Base-by-base conservation (phyloP, 257 asterid species). In the Ballota nigra region DNA sequence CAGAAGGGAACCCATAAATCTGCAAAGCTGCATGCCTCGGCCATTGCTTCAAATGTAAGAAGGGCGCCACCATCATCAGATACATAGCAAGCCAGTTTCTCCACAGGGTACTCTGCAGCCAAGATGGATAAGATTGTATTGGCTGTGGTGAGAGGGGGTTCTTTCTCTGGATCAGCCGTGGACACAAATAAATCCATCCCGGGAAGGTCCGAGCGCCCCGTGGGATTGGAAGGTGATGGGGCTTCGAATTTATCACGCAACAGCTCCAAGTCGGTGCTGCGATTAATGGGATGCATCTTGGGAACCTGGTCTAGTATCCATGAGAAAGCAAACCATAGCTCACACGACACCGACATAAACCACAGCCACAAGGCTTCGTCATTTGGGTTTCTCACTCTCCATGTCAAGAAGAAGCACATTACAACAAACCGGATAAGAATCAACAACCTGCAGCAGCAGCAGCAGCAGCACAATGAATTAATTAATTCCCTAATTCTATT, bases 1-100 rank as follows among this genome's bases (percentile, higher is more conserved):
- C 92, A 87, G 22, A 87, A 87, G 0, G 92, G 92, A 5, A 87
- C 92, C 92, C 92, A 87, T 16, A 83, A 19, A 67, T 87, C 85
- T 0, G 92, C 92, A 11, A 87, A 87, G 36, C 88, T 87, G n/a
- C 84, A 83, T 2, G 92, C 92, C 75, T 86, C 92, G 0, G 92
- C 92, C 92, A 86, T 86, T 4, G 92, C 92, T 29, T 86, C 92
- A 12, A 86, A 86, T 15, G 81, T 86, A n/a, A 86, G 84, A 31
- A 86, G 88, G 9, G 92, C 89, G 0, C 89, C 92, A 1, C 92
- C 92, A 9, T 86, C 92, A 36, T 86, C 92, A 0, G 92, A 86
- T 1, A 87, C 38, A 19, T 87, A 87, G 52, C 92, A 87, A 12
- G 89, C 79, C 0, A 87, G 63, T 59, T 85, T 87, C 69, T 87